Evolutionary conservation across 805 yeast genomes (phyloP), one percentile per base, ranked within the genome.

Genomic region (Priceomyces melissophilus): DNA sequence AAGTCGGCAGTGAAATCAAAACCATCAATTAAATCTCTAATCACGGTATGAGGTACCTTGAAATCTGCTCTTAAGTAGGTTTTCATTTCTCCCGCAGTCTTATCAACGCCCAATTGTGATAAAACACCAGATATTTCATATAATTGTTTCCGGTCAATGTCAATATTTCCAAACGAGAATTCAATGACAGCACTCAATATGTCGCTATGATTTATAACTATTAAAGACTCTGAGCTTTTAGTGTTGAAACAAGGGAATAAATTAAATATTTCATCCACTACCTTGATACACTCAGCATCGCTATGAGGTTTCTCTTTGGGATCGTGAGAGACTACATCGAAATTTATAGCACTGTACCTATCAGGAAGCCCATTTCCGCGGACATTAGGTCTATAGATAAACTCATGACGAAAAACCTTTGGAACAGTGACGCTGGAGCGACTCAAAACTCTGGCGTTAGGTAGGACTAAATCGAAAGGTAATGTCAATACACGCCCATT

Each of bases 271-370:
- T 90, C 96, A 54, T 84, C 90, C 28, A 87, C 72, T 1, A 88
- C 86, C 48, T 85, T 85, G 35, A 93, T 68, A 43, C 91, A 79
- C 55, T 93, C 99, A 0, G 97, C 96, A 57, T 93, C 98, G 48
- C 84, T 75, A 34, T 76, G 74, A 8, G 75, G 58, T 34, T 76
- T 77, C 1, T 63, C 49, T 1, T 72, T 52, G 2, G 51, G 41
- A 27, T 68, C 73, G n/a, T 70, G 67, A 0, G 84, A 70, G 2
- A 85, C 69, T 16, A 89, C 82, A 61, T 93, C 98, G 61, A 91
- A 90, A 53, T 84, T 95, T 30, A 88, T 79, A 44, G 95, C 96
- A 25, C 84, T 79, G 57, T 82, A 89, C 51, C 78, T 80, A 17
- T 78, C 74, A 0, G 96, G 96, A 15, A 84, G 88, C 1, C 87